Evolutionary conservation across 257 asterid genomes (phyloP).

Genomic region (Eustoma russellianum): DNA sequence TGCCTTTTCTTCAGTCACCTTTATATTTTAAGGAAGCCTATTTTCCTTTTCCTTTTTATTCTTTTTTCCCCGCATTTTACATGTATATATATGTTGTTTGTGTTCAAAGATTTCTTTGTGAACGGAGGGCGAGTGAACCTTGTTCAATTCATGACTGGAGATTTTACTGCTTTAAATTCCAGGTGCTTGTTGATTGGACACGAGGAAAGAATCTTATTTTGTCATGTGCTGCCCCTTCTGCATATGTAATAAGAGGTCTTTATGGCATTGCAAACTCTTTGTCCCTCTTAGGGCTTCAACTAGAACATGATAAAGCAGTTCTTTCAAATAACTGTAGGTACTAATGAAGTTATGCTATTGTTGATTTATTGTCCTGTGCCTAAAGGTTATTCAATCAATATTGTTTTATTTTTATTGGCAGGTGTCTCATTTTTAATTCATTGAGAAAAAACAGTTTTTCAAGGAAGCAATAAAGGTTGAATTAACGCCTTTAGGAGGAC

Average conservation of each 20-base stretch:
- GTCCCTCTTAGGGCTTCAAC: conserved; percentile 53
- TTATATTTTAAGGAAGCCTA: too few relatives aligned
- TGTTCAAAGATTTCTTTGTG: too few relatives aligned
- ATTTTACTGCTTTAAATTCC: conserved; percentile 18
- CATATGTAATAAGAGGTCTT: conserved; percentile 77
- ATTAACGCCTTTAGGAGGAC: conserved; percentile 36
- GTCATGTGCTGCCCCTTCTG: conserved; percentile 70
- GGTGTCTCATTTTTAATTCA: conserved; percentile 64
- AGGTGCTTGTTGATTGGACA: conserved; percentile 94
- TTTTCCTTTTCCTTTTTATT: not conserved
- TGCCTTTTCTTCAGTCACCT: not conserved
- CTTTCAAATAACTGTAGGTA: conserved; percentile 86
- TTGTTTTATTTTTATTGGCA: conserved; percentile 14
- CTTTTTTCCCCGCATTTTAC: not conserved
- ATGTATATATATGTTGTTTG: too few relatives aligned
- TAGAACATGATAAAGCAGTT: conserved; percentile 75
- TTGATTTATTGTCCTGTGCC: conserved; percentile 4
- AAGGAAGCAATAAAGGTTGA: conserved; percentile 80
- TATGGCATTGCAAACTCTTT: conserved; percentile 71
- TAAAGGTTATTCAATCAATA: not conserved
- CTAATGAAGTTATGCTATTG: conserved; percentile 8
- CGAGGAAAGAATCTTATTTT: conserved; percentile 70
- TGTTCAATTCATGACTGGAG: not conserved
- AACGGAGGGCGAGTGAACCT: too few relatives aligned
- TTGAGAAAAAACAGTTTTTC: conserved; percentile 54